Base-by-base conservation (phyloP, 2,329 filamentous ascomycete genomes). In the Aureobasidium leucospermi region DNA sequence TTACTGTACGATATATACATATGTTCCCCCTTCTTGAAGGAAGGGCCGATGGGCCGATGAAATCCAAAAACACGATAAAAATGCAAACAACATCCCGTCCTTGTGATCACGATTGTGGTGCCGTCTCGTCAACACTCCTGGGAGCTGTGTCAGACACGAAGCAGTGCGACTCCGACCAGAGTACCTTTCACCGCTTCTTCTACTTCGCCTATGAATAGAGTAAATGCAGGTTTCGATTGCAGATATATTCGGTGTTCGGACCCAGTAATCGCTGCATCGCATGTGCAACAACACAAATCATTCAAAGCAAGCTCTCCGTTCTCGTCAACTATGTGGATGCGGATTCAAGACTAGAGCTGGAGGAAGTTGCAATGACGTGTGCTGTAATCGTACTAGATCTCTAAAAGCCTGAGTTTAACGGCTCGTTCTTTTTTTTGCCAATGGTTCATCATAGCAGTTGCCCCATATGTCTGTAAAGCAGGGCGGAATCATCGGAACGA, bases 171-270 rank as follows among this genome's bases (percentile, higher is more conserved):
- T 55, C 19, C 6, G 31, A n/a, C 1, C 16, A 36, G 38, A 36
- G 47, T 49, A 49, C 32, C 47, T 52, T 55, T 55, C 51, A 55
- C 51, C 51, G 51, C 51, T 55, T 55, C 39, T 55, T 55, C 38
- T 23, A 32, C n/a, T 6, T 6, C 51, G 38, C 38, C n/a, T 43
- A 32, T 32, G 51, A 43, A 55, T 55, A 34, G 38, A 42, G 38
- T 32, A 36, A 16, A 23, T 34, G 28, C 51, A 55, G 15, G 34
- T 11, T 19, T 31, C 29, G n/a, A 36, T n/a, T 15, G 31, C 46
- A 49, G 47, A 36, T 36, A 11, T 55, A 15, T 43, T 28, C 16
- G 51, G 16, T 19, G 38, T 34, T 34, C 38, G 36, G 10, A 15
- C n/a, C 39, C n/a, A 16, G 19, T 42, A 19, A 19, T 19, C 19